phyloP scores from a whole-genome alignment of 2,329 filamentous ascomycete species.

The Dissoconium aciculare region DNA sequence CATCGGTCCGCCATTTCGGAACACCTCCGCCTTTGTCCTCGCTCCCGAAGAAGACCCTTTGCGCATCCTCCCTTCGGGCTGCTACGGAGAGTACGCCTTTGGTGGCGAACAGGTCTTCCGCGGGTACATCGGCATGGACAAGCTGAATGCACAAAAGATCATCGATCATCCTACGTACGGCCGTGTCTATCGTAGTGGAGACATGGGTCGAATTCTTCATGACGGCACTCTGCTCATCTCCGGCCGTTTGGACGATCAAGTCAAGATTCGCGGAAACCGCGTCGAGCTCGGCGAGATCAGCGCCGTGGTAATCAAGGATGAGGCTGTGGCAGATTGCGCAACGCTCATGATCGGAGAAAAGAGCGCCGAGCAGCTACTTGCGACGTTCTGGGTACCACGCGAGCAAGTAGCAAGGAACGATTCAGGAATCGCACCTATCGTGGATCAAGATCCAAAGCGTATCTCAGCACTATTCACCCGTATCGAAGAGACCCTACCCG shows the following conservation, averaged over 20 bases:
- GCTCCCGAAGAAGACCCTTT: constrained; percentile 27
- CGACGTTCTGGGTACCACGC: constrained; percentile 53
- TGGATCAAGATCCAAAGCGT: constrained; percentile 2
- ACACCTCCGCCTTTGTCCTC: constrained; percentile 60
- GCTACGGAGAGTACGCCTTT: constrained; percentile 71
- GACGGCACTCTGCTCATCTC: constrained; percentile 61
- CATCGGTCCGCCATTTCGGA: constrained; percentile 58
- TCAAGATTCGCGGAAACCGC: constrained; percentile 67
- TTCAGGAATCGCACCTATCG: constrained; percentile 2
- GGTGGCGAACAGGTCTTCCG: constrained; percentile 65
- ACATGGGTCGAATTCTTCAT: constrained; percentile 62
- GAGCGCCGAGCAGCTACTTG: constrained; percentile 39
- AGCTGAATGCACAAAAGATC: constrained; percentile 51
- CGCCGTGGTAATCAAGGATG: constrained; percentile 40
- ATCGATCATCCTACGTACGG: constrained; percentile 54
- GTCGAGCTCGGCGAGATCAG: constrained; percentile 69
- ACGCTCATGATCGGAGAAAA: constrained; percentile 42
- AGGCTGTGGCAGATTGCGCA: constrained; percentile 44
- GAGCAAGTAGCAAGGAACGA: background rate
- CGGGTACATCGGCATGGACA: constrained; percentile 55
- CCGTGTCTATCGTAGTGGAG: constrained; percentile 66
- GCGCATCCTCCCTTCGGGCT: constrained; percentile 49
- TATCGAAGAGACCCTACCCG: constrained; percentile 44
- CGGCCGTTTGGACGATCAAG: constrained; percentile 61
- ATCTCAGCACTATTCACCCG: constrained; percentile 36